Percentiles rank a stretch among this genome's conserved stretches.
Evolutionary conservation across 768 basidiomycete genomes (phyloP).

Genomic region (Calocera viscosa): DNA sequence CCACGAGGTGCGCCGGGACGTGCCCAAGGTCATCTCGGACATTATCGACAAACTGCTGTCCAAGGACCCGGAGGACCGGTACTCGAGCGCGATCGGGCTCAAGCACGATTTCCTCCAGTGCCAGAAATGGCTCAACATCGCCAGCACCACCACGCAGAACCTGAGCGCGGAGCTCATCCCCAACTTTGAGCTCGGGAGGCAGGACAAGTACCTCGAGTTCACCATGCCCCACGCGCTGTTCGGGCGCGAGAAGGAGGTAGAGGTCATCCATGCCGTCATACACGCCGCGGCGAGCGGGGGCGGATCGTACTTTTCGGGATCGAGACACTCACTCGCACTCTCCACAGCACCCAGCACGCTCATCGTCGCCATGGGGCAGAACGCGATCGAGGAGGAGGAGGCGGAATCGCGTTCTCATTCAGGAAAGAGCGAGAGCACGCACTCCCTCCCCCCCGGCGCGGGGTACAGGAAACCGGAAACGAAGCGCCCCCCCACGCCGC

Average conservation of each 20-base stretch:
- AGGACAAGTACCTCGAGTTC: conserved; percentile 56
- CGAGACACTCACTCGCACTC: background rate
- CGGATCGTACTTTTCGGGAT: background rate
- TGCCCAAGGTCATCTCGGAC: conserved; percentile 55
- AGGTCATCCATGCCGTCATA: conserved; percentile 51
- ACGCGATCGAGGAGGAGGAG: background rate
- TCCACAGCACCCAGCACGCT: conserved; percentile 6
- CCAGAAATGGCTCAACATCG: conserved; percentile 42
- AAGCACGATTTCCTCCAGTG: conserved; percentile 57
- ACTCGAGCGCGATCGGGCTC: conserved; percentile 59
- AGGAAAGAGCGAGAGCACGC: background rate
- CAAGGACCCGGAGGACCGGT: conserved; percentile 55
- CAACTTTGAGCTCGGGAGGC: conserved; percentile 48
- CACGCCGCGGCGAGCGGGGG: background rate
- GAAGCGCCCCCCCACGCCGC: background rate
- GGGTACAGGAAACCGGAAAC: background rate
- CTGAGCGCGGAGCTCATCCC: conserved; percentile 44
- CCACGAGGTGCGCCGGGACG: conserved; percentile 58
- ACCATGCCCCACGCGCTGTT: conserved; percentile 58
- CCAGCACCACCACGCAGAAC: conserved; percentile 32
- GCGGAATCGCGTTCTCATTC: background rate
- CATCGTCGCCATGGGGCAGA: background rate
- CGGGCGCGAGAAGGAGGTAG: conserved; percentile 59
- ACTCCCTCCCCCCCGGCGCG: background rate
- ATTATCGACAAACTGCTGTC: conserved; percentile 64